Conservation (phyloP, 164 flowering plant species). For the Dillenia turbinata region DNA sequence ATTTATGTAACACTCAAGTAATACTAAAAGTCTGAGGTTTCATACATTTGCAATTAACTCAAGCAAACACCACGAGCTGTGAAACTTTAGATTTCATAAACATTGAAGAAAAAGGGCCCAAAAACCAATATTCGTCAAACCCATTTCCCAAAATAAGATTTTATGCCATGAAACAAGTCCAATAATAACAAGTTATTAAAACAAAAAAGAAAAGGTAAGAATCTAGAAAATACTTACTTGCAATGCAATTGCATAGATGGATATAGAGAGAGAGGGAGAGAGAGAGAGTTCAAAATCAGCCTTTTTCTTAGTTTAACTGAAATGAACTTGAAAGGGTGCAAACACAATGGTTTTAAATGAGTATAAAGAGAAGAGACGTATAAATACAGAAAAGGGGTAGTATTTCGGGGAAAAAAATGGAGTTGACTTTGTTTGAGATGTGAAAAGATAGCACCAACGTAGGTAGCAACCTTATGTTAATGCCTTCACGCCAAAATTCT, state of each 20-base stretch:
- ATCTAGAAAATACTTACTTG: neutral
- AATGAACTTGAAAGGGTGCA: neutral
- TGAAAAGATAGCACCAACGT: slow-evolving; percentile 6
- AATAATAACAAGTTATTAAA: neutral
- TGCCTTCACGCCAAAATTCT: slow-evolving; percentile 43
- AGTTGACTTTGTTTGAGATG: slow-evolving; percentile 5
- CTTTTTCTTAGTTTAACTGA: neutral
- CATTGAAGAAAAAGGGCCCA: slow-evolving; percentile 4
- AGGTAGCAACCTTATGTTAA: slow-evolving; percentile 16
- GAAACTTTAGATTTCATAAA: neutral
- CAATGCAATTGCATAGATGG: neutral
- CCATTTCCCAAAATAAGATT: slow-evolving; percentile 10
- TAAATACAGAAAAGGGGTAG: slow-evolving; percentile 17
- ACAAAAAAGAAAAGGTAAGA: neutral
- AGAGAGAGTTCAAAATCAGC: slow-evolving; percentile 10
- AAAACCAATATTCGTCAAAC: slow-evolving; percentile 7
- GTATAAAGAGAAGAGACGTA: slow-evolving; percentile 1
- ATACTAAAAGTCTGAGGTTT: neutral
- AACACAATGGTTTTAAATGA: slow-evolving; percentile 10
- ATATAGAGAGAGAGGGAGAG: neutral
- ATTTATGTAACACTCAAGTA: neutral
- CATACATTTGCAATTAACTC: neutral
- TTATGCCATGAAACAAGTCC: neutral
- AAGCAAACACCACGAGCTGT: neutral
- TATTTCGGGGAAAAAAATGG: neutral